Conservation (phyloP, 345 rosid species). For the Populus nigra region DNA sequence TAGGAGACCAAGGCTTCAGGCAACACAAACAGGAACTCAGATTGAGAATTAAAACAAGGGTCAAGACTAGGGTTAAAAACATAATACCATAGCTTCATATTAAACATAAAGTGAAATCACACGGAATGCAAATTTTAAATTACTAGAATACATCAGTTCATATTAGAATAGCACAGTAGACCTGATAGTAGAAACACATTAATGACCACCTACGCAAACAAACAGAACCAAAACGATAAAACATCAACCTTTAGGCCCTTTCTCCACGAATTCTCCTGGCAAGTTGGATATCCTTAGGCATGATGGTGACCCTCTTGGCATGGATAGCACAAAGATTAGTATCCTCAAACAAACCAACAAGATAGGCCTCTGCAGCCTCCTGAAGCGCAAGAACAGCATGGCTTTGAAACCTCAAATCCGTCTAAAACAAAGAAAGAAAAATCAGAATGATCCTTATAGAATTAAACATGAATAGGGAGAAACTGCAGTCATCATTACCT, state of each 20-base stretch:
- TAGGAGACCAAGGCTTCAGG: neutral
- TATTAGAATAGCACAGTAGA: slow-evolving; percentile 3
- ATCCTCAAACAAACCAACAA: slow-evolving; percentile 43
- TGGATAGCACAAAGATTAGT: slow-evolving; percentile 40
- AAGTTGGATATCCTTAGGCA: slow-evolving; percentile 46
- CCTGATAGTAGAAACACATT: neutral
- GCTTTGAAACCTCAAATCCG: slow-evolving; percentile 47
- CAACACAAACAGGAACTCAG: neutral
- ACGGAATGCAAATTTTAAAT: neutral
- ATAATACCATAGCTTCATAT: neutral
- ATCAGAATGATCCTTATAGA: neutral
- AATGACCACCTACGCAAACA: neutral
- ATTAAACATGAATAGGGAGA: neutral
- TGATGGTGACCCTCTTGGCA: slow-evolving; percentile 41
- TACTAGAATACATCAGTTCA: neutral
- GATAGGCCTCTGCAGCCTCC: slow-evolving; percentile 49
- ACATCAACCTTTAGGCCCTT: slow-evolving; percentile 24
- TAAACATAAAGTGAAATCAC: neutral
- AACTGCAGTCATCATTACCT: slow-evolving; percentile 23
- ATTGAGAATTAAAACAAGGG: neutral
- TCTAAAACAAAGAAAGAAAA: slow-evolving; percentile 20
- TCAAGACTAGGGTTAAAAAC: neutral
- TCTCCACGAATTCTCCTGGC: slow-evolving; percentile 36
- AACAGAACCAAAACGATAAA: neutral
- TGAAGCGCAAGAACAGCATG: slow-evolving; percentile 46